phyloP scores from a whole-genome alignment of 2,329 filamentous ascomycete genomes.

The Lachnellula cervina region DNA sequence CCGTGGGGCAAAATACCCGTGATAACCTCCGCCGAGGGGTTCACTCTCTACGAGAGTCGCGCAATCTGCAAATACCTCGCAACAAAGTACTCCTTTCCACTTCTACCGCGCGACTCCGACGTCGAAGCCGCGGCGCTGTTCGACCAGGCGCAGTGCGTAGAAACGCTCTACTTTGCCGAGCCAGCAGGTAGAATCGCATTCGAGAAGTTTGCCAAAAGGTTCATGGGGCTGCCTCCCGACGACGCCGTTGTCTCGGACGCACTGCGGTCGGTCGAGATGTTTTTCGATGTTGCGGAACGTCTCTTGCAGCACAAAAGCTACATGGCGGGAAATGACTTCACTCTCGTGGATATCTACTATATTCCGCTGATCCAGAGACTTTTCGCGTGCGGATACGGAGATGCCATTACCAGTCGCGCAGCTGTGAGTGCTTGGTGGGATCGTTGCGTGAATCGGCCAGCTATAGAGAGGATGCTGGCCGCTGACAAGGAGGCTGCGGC shows the following conservation, averaged over 20 bases:
- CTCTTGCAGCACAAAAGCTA: constrained; percentile 37
- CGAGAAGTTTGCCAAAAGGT: constrained; percentile 42
- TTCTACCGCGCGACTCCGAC: constrained; percentile 37
- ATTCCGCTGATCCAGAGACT: constrained; percentile 41
- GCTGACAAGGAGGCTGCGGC: constrained; percentile 33
- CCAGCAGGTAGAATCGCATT: constrained; percentile 40
- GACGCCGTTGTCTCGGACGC: constrained; percentile 37
- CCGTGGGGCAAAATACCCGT: constrained; percentile 40
- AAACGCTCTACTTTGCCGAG: constrained; percentile 41
- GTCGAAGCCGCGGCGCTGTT: constrained; percentile 38
- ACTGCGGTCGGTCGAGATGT: constrained; percentile 35
- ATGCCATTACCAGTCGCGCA: constrained; percentile 34
- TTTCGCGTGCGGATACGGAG: constrained; percentile 37
- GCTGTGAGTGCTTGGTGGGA: constrained; percentile 40
- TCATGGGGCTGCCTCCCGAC: constrained; percentile 39
- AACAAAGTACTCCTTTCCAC: constrained; percentile 41
- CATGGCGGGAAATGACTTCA: constrained; percentile 42
- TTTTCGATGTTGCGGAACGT: constrained; percentile 40
- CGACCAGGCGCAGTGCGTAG: constrained; percentile 39
- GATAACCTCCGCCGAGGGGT: constrained; percentile 37
- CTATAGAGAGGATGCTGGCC: constrained; percentile 34
- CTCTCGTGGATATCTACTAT: constrained; percentile 44
- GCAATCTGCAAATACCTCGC: constrained; percentile 44
- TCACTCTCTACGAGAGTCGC: constrained; percentile 43
- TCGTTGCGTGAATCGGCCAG: constrained; percentile 35